A percentile compares a stretch with the other conserved stretches of the same genome.
Evolutionary conservation across 768 basidiomycete genomes (phyloP).

Genomic region (Russula foetens): DNA sequence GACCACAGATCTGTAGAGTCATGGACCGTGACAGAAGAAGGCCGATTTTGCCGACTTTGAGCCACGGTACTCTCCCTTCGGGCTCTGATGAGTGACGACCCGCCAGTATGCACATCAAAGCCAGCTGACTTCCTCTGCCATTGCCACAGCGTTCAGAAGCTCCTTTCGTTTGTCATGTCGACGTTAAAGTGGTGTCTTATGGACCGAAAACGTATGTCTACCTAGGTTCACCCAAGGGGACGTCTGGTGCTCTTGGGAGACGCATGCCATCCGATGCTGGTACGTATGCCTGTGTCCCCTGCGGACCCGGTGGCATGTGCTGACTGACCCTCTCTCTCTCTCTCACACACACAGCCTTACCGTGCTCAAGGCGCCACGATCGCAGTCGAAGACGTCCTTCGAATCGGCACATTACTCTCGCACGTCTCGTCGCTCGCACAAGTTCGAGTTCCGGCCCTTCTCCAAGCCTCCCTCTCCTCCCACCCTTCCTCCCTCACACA

Average conservation of each 20-base stretch:
- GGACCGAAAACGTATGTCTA: slow-evolving; percentile 32
- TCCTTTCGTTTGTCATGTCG: slow-evolving; percentile 30
- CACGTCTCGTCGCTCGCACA: too few relatives aligned
- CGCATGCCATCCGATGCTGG: slow-evolving; percentile 38
- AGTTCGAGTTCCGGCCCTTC: too few relatives aligned
- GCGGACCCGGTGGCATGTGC: too few relatives aligned
- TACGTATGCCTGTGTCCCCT: too few relatives aligned
- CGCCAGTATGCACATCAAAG: neutral
- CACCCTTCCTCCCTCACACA: too few relatives aligned
- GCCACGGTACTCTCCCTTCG: slow-evolving; percentile 33
- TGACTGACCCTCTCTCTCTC: too few relatives aligned
- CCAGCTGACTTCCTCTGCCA: neutral
- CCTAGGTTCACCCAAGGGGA: slow-evolving; percentile 32
- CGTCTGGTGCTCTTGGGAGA: slow-evolving; percentile 33
- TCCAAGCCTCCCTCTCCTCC: too few relatives aligned
- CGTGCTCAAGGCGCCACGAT: too few relatives aligned
- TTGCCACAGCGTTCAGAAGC: slow-evolving; percentile 32
- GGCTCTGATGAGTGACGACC: neutral
- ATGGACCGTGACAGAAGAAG: slow-evolving; percentile 37
- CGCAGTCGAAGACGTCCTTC: too few relatives aligned
- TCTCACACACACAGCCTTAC: too few relatives aligned
- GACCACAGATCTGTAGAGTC: slow-evolving; percentile 36
- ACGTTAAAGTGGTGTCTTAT: slow-evolving; percentile 37
- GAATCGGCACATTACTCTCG: too few relatives aligned
- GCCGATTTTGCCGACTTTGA: slow-evolving; percentile 35